phyloP scores from a whole-genome alignment of 2,329 filamentous ascomycete genomes.

The Fusarium neocosmosporiellum region DNA sequence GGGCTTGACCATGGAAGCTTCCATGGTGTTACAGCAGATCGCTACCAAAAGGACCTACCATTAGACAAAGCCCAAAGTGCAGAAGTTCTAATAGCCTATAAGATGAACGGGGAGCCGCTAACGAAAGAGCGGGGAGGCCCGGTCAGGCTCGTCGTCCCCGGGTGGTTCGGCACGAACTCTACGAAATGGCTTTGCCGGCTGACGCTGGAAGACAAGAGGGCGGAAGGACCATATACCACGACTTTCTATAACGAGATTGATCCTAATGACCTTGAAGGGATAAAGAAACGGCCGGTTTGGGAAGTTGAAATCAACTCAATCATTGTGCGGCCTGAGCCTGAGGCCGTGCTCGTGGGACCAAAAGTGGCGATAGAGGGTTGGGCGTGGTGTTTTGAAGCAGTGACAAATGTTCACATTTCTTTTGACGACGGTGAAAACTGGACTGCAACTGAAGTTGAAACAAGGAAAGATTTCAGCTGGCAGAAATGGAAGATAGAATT shows the following conservation, averaged over 20 bases:
- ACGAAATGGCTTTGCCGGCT: constrained; percentile 20
- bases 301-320: constrained; percentile 17
- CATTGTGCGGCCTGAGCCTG: neutral
- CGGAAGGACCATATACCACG: neutral
- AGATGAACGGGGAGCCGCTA: neutral
- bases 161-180: constrained; percentile 18
- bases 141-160: constrained; percentile 8
- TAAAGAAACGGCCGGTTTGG: constrained; percentile 8
- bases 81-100: neutral
- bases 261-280: neutral
- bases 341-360: neutral
- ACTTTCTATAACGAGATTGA: constrained; percentile 14
- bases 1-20: constrained; percentile 6
- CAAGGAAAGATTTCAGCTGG: neutral
- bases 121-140: constrained; percentile 12
- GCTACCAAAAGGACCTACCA: constrained; percentile 10
- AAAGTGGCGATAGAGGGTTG: neutral
- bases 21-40: neutral
- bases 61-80: neutral
- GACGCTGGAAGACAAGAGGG: neutral
- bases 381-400: neutral
- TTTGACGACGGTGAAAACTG: neutral
- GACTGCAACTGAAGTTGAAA: neutral
- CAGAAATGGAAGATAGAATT: neutral
- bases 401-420: neutral